phyloP scores from a whole-genome alignment of 2,329 filamentous ascomycete species.

The Sporothrix brunneoviolacea region DNA sequence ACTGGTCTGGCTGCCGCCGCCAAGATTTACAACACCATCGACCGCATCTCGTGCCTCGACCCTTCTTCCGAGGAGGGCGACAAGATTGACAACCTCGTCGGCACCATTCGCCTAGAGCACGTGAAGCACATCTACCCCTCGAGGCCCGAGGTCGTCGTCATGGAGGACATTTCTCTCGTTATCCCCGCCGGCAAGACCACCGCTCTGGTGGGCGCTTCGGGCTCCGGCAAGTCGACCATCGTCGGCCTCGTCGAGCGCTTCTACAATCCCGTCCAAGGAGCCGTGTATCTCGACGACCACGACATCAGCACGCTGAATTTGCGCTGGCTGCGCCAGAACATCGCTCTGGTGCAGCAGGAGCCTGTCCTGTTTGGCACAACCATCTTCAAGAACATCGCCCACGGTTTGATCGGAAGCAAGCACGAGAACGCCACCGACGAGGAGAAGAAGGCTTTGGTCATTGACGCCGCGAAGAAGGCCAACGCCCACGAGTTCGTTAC shows the following conservation, averaged over 20 bases:
- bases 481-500: slow-evolving; percentile 92
- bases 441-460: slow-evolving; percentile 62
- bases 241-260: slow-evolving; percentile 90
- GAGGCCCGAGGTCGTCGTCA: slow-evolving; percentile 80
- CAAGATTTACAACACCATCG: slow-evolving; percentile 93
- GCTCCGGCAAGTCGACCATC: slow-evolving; percentile 91
- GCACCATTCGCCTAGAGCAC: slow-evolving; percentile 71
- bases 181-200: slow-evolving; percentile 89
- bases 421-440: slow-evolving; percentile 64
- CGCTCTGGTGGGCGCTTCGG: slow-evolving; percentile 87
- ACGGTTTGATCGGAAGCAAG: slow-evolving; percentile 80
- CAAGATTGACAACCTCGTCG: slow-evolving; percentile 65
- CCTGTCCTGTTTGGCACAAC: slow-evolving; percentile 84
- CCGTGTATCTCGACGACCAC: slow-evolving; percentile 73
- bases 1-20: slow-evolving; percentile 74
- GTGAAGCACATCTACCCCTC: slow-evolving; percentile 94
- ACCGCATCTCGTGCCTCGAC: slow-evolving; percentile 78
- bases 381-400: slow-evolving; percentile 83
- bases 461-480: slow-evolving; percentile 78
- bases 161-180: slow-evolving; percentile 71
- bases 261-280: slow-evolving; percentile 79
- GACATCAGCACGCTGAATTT: slow-evolving; percentile 79
- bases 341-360: slow-evolving; percentile 89
- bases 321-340: slow-evolving; percentile 84
- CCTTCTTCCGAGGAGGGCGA: slow-evolving; percentile 64